These are phyloP conservation scores for Erythrophleum ivorense DNA, from an alignment of 331 rosid species.

Conservation along the genomic window DNA sequence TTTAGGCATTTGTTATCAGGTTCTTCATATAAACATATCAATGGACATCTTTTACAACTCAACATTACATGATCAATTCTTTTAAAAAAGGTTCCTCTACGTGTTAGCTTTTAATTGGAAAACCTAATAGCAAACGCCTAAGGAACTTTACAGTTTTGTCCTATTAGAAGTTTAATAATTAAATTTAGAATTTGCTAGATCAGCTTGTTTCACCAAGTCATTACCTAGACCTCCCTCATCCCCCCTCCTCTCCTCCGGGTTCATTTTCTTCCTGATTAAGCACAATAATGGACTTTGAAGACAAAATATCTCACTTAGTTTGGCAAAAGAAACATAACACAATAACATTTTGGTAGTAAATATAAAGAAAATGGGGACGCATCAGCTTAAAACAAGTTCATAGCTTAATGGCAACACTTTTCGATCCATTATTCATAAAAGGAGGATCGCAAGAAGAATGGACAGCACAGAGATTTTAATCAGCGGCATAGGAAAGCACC, in stretches of 20 bases:
- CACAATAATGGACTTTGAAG: background rate
- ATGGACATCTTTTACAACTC: background rate
- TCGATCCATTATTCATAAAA: background rate
- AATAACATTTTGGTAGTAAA: background rate
- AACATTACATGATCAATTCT: background rate
- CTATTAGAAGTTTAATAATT: background rate
- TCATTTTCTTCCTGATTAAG: background rate
- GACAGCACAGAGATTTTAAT: background rate
- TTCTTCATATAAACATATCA: background rate
- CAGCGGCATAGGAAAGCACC: background rate
- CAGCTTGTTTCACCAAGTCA: background rate
- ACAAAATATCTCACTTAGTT: background rate
- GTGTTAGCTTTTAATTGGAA: background rate
- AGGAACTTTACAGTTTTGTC: background rate
- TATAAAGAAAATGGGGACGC: background rate
- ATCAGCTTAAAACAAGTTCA: background rate
- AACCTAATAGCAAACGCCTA: background rate
- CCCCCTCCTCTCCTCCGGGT: background rate
- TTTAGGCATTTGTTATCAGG: background rate
- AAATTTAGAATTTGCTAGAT: background rate
- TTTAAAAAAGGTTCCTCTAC: background rate
- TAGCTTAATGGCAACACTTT: background rate
- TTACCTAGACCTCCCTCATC: background rate
- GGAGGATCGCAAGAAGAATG: background rate
- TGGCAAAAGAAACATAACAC: background rate